phyloP scores from a whole-genome alignment of 2,329 filamentous ascomycete genomes.

The Ophiostoma himal-ulmi region DNA sequence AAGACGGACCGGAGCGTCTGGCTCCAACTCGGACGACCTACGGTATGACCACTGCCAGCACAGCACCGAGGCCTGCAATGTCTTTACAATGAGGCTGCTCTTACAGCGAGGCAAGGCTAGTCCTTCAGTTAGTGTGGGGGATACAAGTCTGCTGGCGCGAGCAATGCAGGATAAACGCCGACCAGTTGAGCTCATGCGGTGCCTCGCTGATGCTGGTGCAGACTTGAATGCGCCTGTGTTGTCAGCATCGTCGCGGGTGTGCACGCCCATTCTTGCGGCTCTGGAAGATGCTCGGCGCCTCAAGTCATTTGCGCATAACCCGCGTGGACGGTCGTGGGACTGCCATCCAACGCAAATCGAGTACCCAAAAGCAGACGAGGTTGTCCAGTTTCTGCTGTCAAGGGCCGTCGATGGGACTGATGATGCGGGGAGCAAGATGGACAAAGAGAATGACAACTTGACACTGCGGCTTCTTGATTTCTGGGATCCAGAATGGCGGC shows the following conservation, averaged over 20 bases:
- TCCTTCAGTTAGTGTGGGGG: neutral
- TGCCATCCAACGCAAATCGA: constrained; percentile 18
- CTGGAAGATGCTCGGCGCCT: constrained; percentile 17
- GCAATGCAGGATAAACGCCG: constrained; percentile 19
- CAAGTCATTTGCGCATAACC: constrained; percentile 16
- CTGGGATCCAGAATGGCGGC: constrained; percentile 20
- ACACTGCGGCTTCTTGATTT: constrained; percentile 19
- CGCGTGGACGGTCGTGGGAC: constrained; percentile 22
- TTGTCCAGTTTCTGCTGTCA: constrained; percentile 18
- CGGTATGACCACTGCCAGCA: constrained; percentile 24
- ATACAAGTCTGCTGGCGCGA: neutral
- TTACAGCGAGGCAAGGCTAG: constrained; percentile 17
- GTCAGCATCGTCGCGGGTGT: neutral
- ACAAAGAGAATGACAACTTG: neutral
- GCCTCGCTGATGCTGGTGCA: constrained; percentile 19
- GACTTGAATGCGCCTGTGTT: constrained; percentile 6
- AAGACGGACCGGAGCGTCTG: neutral
- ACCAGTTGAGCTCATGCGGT: constrained; percentile 21
- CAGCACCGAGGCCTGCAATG: constrained; percentile 19
- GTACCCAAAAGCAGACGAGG: constrained; percentile 14
- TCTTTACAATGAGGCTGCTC: constrained; percentile 15
- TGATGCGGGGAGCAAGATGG: neutral
- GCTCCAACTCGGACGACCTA: neutral
- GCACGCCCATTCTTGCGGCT: constrained; percentile 11
- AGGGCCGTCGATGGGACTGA: neutral